Evolutionary conservation across 176 grass and related monocot genomes (phyloP).

Genomic region (Canna indica): DNA sequence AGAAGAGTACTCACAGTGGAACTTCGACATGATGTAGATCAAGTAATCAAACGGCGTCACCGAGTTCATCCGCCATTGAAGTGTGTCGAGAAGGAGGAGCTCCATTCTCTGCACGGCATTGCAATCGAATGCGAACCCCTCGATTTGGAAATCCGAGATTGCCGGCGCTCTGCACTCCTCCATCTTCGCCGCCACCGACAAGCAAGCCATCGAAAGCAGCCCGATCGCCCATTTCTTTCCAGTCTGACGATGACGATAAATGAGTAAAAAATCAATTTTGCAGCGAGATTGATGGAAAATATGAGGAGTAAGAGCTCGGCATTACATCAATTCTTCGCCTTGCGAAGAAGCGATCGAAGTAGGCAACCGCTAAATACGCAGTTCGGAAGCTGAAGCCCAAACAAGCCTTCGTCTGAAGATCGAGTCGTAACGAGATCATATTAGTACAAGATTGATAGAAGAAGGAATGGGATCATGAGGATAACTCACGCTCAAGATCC

Average conservation of each 20-base stretch:
- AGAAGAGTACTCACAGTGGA: neutral
- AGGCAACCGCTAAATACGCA: constrained; percentile 58
- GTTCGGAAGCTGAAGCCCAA: constrained; percentile 67
- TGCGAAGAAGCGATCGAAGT: constrained; percentile 78
- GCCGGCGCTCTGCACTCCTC: constrained; percentile 55
- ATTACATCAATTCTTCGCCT: constrained; percentile 61
- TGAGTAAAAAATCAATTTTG: neutral
- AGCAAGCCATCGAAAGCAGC: constrained; percentile 59
- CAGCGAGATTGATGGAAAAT: neutral
- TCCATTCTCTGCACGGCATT: constrained; percentile 57
- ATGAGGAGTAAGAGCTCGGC: neutral
- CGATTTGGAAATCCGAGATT: constrained; percentile 40
- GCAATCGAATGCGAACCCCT: constrained; percentile 35
- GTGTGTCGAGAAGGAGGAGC: constrained; percentile 69
- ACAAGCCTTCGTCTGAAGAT: constrained; percentile 42
- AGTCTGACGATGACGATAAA: constrained; percentile 30
- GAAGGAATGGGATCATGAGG: neutral
- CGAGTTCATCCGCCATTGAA: constrained; percentile 59
- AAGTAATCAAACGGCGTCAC: constrained; percentile 80
- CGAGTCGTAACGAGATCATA: constrained; percentile 16
- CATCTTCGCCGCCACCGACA: constrained; percentile 87
- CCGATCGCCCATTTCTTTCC: constrained; percentile 56
- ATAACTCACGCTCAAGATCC: constrained; percentile 65
- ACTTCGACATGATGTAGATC: constrained; percentile 36
- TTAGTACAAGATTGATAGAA: neutral